Evolutionary conservation across 805 yeast species (phyloP).

Genomic region (Alloascoidea africana): DNA sequence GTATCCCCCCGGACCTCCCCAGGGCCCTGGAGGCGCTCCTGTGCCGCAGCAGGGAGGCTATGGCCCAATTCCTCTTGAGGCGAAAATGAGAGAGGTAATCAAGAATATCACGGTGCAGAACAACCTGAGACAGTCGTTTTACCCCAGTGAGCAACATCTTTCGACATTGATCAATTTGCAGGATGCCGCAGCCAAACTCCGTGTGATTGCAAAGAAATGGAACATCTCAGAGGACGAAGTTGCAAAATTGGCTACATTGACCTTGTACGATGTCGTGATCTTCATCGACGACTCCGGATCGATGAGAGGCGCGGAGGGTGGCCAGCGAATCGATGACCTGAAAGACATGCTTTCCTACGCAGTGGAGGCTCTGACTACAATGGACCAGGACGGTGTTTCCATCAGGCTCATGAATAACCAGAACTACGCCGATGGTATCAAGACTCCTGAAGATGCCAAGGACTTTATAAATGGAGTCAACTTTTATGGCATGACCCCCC

Average conservation of each 20-base stretch:
- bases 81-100: too few species aligned
- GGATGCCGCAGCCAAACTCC: constrained; percentile 8
- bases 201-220: constrained; percentile 12
- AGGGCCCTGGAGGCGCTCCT: constrained; percentile 9
- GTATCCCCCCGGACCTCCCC: constrained; percentile 3
- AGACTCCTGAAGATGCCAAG: constrained; percentile 11
- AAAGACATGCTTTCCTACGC: constrained; percentile 14
- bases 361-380: constrained; percentile 16
- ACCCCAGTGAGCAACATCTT: constrained; percentile 15
- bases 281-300: constrained; percentile 18
- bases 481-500: constrained; percentile 15
- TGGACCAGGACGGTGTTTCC: constrained; percentile 16
- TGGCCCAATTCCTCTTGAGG: too few species aligned
- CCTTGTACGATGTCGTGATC: constrained; percentile 16
- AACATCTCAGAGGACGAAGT: constrained; percentile 15
- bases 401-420: constrained; percentile 16
- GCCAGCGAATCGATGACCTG: constrained; percentile 17
- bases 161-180: constrained; percentile 15
- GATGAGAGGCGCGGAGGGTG: constrained; percentile 17
- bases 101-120: constrained; percentile 13
- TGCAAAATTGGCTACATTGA: constrained; percentile 14
- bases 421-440: constrained; percentile 11
- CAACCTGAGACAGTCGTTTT: constrained; percentile 13
- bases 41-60: too few species aligned
- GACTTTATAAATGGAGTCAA: constrained; percentile 10